Evolutionary conservation across 2,329 filamentous ascomycete genomes (phyloP), one percentile per base, ranked within the genome.

Genomic region (Aureobasidium namibiae): DNA sequence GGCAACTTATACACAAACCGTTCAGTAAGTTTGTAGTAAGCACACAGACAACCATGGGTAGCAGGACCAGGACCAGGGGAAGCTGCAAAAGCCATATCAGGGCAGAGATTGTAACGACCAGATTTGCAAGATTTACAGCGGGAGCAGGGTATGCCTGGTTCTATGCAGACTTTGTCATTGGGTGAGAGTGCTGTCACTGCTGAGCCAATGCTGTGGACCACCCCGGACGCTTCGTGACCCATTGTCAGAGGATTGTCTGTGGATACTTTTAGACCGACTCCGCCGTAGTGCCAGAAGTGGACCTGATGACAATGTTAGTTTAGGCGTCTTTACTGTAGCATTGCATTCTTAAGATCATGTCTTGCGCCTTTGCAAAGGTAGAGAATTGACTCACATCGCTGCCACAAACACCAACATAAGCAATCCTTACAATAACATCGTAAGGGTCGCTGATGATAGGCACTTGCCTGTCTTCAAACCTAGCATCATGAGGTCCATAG

Each of bases 81-180:
- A n/a, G 63, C 64, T 21, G 63, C 63, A 49, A 66, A 66, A 13
- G 50, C 58, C 63, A 64, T 66, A 34, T 64, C 59, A 2, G 50
- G 48, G 56, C 64, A 66, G 6, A 66, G 52, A 24, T 66, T 65
- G 46, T 66, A 66, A 16, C 56, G 49, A n/a, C 64, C 64, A 11
- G 59, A 52, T 18, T 59, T 59, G 59, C 63, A 66, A 1, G 38
- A 29, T 14, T 74, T 71, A 78, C 90, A 96, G 62, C 82, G 82
- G 3, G 82, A 82, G 70, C 86, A 89, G 1, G 84, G 83, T 46
- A 85, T 75, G 58, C 86, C 86, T 21, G 87, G 85, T 72, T 90
- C 87, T 72, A 90, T 84, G 8, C 86, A 86, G 34, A 92, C 88
- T 18, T 78, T 80, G 71, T 92, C 89, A 60, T 86, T 86, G 34